Evolutionary conservation across 202 grass and related monocot genomes (phyloP), one percentile per base, ranked within the genome.

Genomic region (Panicum hallii): DNA sequence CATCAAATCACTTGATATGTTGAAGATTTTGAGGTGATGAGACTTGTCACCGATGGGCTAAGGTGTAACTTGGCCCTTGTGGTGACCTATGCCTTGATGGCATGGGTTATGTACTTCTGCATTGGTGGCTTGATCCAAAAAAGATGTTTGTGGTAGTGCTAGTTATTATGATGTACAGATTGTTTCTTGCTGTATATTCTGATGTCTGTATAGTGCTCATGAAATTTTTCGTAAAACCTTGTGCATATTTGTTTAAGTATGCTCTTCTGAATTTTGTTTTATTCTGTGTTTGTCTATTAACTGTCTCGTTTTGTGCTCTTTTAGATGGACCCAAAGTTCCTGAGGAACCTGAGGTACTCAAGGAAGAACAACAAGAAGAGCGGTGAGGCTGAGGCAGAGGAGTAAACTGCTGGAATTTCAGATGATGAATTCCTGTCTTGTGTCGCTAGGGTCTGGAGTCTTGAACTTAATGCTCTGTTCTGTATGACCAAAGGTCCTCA

Each of bases 311-410:
- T 34, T 10, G 2, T 82, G 9, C 7, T 28, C 9, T 72, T 12
- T 44, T 67, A 95, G 96, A 99, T 99, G 97, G 97, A 99, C 74
- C 91, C 97, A 1, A 99, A 99, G 84, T 99, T 96, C 72, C 69
- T 94, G 22, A 93, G 93, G 87, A 99, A 99, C 67, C 91, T 87
- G 88, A 96, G 97, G 93, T 99, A 99, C 67, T 89, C 96, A 0
- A 96, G 88, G 91, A 99, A 99, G 91, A 84, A 91, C 84, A 99
- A 96, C 88, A 89, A 90, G 50, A 90, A 86, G 86, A 71, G 26
- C 15, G 93, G 84, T 6, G 91, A 79, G 63, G 77, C 60, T 5
- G 85, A 80, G 53, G 23, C 89, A 0, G 90, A 94, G 83, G 85
- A 93, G 87, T 97, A 95, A 77, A 56, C 6, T 58, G 47, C 47